Conservation (phyloP, 192 early-diverging fungal genomes). For the Lobosporangium transversale region DNA sequence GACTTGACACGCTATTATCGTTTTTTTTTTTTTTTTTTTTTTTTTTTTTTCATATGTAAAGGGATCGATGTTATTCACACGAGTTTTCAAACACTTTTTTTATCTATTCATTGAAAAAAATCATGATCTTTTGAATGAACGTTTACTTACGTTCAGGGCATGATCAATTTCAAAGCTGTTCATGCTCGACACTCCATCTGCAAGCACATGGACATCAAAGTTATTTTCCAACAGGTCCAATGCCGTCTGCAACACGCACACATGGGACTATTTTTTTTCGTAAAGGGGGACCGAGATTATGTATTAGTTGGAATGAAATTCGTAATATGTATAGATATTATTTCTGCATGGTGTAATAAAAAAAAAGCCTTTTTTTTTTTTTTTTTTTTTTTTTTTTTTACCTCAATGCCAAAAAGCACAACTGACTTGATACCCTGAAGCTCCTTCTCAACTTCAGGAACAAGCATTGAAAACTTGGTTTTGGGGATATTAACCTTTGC, state of each 20-base stretch:
- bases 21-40: too few relatives aligned
- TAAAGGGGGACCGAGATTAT: neutral
- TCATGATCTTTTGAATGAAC: too few relatives aligned
- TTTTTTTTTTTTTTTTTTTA: too few relatives aligned
- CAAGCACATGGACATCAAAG: conserved; percentile 88
- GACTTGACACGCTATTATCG: conserved; percentile 57
- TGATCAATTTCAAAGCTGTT: conserved; percentile 85
- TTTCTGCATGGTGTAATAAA: too few relatives aligned
- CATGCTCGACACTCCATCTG: conserved; percentile 93
- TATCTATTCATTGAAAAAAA: neutral
- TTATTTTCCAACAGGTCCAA: conserved; percentile 84
- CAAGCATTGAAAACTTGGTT: conserved; percentile 91
- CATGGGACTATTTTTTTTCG: conserved; percentile 74
- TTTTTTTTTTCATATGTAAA: conserved; percentile 21
- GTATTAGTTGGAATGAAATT: too few relatives aligned
- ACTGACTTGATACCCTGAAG: conserved; percentile 72
- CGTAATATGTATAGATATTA: too few relatives aligned
- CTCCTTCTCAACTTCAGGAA: conserved; percentile 65
- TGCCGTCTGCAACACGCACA: conserved; percentile 95
- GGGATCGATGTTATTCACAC: neutral
- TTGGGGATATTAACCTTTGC: conserved; percentile 74
- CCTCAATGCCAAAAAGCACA: conserved; percentile 93
- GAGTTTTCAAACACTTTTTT: neutral
- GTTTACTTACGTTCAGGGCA: conserved; percentile 77
- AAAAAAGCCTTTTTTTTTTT: too few relatives aligned